Base-by-base conservation (phyloP, 2,329 filamentous ascomycete species). In the Arachnopeziza araneosa region DNA sequence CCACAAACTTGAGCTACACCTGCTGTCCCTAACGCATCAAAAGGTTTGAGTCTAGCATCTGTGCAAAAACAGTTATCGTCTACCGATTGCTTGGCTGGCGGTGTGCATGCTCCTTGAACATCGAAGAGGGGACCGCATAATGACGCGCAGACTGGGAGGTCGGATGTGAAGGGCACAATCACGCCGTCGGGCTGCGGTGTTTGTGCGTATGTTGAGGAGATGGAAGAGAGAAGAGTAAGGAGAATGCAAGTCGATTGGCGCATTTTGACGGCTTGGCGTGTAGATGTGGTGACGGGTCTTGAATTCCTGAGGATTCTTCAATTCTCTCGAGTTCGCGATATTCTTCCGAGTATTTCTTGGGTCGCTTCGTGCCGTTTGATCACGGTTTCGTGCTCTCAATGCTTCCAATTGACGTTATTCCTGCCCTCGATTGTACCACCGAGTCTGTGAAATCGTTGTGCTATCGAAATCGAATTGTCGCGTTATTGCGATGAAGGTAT, bases 1-100 rank as follows among this genome's bases (percentile, higher is more conserved):
- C 85, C 82, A 75, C 90, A 93, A 17, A 90, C 80, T 4, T 80
- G 80, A 10, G 78, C 75, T n/a, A 90, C 80, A 12, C 83, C 83
- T 4, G 78, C 75, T 3, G 81, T 78, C 36, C 79, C 81, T 12
- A 77, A 75, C 32, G 82, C 81, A 12, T 62, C 50, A 59, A 91
- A 85, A 9, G 79, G 73, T 3, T 79, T 75, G 2, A 95, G 79
- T 23, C 80, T 76, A 14, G 78, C 64, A 55, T 88, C 84, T 67
- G 80, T 76, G 76, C 91, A 96, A 76, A 96, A 92, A 75, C 91
- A 96, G 44, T 79, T 78, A 56, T 84, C 78, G 72, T 88, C 90
- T 51, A 78, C 81, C 22, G 73, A 69, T 5, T 80, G 73, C 2
- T 74, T 78, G 24, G 75, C 79, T 3, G 82, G 83, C 2, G 88